phyloP scores from a whole-genome alignment of 2,329 filamentous ascomycete species.

The Metarhizium brunneum region DNA sequence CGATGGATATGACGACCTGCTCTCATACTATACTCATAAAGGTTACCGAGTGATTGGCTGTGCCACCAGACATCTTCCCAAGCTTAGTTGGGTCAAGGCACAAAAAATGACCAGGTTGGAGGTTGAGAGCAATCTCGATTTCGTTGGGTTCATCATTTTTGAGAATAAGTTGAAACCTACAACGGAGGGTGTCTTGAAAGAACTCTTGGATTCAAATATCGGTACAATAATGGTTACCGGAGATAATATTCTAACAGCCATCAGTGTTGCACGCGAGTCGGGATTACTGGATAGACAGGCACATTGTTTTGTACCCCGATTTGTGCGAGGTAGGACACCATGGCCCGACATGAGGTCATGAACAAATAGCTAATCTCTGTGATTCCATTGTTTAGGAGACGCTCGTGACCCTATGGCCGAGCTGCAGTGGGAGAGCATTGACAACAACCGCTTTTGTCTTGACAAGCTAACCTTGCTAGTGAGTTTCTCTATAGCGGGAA shows the following conservation, averaged over 20 bases:
- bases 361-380: background rate
- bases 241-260: conserved; percentile 93
- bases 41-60: conserved; percentile 96
- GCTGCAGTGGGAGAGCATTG: conserved; percentile 89
- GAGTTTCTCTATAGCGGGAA: conserved; percentile 14
- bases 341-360: background rate
- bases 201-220: conserved; percentile 76
- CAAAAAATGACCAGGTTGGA: conserved; percentile 87
- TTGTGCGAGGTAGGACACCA: conserved; percentile 54
- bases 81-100: conserved; percentile 86
- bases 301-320: conserved; percentile 89
- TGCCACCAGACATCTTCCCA: conserved; percentile 78
- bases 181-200: conserved; percentile 70
- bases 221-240: conserved; percentile 93
- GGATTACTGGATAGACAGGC: conserved; percentile 69
- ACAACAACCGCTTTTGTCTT: conserved; percentile 68
- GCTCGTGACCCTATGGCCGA: conserved; percentile 62
- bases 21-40: conserved; percentile 87
- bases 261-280: conserved; percentile 90
- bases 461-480: conserved; percentile 70
- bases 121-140: conserved; percentile 74
- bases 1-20: conserved; percentile 76
- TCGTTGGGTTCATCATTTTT: conserved; percentile 95
- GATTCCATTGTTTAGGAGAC: conserved; percentile 40
- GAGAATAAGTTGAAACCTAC: conserved; percentile 96